phyloP scores from a whole-genome alignment of 2,329 filamentous ascomycete genomes.

The Clonostachys rhizophaga region DNA sequence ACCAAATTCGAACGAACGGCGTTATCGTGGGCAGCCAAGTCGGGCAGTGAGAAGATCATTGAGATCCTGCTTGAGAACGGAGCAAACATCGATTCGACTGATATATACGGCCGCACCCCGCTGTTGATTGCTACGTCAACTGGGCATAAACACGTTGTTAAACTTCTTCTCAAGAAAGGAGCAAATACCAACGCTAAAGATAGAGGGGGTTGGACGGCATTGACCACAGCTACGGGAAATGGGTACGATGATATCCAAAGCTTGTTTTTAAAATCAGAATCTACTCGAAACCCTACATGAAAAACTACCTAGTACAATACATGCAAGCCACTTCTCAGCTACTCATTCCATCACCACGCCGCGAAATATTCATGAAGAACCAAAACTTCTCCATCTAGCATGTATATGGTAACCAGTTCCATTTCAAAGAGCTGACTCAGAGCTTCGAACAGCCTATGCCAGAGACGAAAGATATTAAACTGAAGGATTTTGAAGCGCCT shows the following conservation, averaged over 20 bases:
- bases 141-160: not conserved
- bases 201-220: not conserved
- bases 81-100: conserved; percentile 1
- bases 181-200: conserved; percentile 1
- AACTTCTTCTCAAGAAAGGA: not conserved
- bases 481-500: too few relatives aligned
- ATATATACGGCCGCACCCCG: not conserved
- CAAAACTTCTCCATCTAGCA: too few relatives aligned
- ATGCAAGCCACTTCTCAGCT: too few relatives aligned
- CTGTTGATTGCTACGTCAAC: not conserved
- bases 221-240: not conserved
- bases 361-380: too few relatives aligned
- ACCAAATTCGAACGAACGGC: not conserved
- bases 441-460: too few relatives aligned
- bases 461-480: too few relatives aligned
- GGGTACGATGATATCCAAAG: conserved; percentile 2
- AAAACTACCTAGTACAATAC: too few relatives aligned
- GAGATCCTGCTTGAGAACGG: conserved; percentile 5
- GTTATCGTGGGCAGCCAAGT: not conserved
- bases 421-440: too few relatives aligned
- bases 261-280: conserved; percentile 1
- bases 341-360: too few relatives aligned
- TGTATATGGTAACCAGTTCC: too few relatives aligned
- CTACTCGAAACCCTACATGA: too few relatives aligned
- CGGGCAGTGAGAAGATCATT: conserved; percentile 5